Conservation (phyloP, 306 rosid species). For the Quercus wislizeni region DNA sequence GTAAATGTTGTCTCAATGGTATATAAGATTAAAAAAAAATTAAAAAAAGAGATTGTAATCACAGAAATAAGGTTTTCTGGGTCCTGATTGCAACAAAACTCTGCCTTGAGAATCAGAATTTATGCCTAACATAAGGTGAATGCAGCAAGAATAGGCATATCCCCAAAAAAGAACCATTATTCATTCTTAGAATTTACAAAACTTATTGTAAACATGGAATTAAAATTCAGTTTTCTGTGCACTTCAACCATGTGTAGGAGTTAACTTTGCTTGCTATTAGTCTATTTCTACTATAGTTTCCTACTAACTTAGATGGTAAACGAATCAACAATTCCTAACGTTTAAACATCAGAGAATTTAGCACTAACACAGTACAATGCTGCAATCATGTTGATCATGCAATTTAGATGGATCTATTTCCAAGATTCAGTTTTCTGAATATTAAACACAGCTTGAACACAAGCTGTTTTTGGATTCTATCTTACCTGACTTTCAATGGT, state of each 20-base stretch:
- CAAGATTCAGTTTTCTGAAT: neutral
- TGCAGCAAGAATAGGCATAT: neutral
- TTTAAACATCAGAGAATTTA: neutral
- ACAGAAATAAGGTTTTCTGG: neutral
- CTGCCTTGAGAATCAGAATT: neutral
- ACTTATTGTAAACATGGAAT: neutral
- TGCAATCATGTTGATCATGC: neutral
- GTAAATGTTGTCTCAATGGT: neutral
- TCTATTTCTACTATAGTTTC: neutral
- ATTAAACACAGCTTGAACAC: neutral
- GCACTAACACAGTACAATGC: neutral
- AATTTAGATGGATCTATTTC: neutral
- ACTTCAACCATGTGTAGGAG: neutral
- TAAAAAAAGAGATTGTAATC: neutral
- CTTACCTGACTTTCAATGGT: constrained; percentile 79
- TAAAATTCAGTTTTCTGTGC: neutral
- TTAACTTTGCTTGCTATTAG: neutral
- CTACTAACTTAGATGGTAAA: neutral
- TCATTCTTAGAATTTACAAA: neutral
- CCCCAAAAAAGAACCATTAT: neutral
- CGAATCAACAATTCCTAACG: neutral
- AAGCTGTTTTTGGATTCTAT: neutral
- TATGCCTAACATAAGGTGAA: neutral
- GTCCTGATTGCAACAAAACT: neutral
- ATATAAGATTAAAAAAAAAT: neutral